Percentiles rank a stretch among this genome's conserved stretches.
These are phyloP conservation scores for Nakazawaea anatomiae DNA, from an alignment of 805 yeast genomes.

Conservation along the genomic window DNA sequence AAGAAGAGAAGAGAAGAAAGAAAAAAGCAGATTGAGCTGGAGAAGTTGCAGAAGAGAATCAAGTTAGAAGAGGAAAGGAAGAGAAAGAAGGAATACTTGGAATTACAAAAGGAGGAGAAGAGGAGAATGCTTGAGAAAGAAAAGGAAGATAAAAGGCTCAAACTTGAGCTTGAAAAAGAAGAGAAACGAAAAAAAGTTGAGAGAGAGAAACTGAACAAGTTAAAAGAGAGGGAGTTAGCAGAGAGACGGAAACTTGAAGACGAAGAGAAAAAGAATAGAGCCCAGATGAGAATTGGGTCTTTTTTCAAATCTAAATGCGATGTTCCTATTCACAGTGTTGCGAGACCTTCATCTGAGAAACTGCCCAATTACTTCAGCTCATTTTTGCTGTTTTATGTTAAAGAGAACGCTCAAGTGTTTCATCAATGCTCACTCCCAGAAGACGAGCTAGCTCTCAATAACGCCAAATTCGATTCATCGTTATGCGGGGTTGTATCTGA, in stretches of 20 bases:
- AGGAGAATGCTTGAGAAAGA: slow-evolving; percentile 19
- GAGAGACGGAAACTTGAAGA: slow-evolving; percentile 12
- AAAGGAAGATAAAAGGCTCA: slow-evolving; percentile 20
- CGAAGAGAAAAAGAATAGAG: slow-evolving; percentile 11
- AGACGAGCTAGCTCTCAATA: background rate
- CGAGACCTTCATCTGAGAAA: slow-evolving; percentile 12
- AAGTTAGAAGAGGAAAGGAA: slow-evolving; percentile 21
- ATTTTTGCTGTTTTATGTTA: slow-evolving; percentile 3
- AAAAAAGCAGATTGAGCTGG: slow-evolving; percentile 13
- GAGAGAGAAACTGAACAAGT: slow-evolving; percentile 22
- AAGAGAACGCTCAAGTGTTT: slow-evolving; percentile 6
- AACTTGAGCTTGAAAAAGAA: slow-evolving; percentile 22
- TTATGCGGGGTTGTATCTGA: background rate
- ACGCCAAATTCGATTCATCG: slow-evolving; percentile 2
- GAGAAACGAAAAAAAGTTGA: slow-evolving; percentile 29
- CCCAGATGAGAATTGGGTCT: slow-evolving; percentile 24
- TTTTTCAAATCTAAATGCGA: slow-evolving; percentile 23
- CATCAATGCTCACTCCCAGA: background rate
- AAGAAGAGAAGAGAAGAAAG: slow-evolving; percentile 18
- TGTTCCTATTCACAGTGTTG: slow-evolving; percentile 2
- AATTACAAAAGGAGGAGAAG: slow-evolving; percentile 15
- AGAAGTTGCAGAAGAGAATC: slow-evolving; percentile 18
- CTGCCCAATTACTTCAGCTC: background rate
- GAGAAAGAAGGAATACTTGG: slow-evolving; percentile 19
- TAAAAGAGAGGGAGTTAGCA: slow-evolving; percentile 16